Percentiles rank a stretch among this genome's conserved stretches.
phyloP scores from a whole-genome alignment of 148 eudicot genomes.

The Cornus kousa region DNA sequence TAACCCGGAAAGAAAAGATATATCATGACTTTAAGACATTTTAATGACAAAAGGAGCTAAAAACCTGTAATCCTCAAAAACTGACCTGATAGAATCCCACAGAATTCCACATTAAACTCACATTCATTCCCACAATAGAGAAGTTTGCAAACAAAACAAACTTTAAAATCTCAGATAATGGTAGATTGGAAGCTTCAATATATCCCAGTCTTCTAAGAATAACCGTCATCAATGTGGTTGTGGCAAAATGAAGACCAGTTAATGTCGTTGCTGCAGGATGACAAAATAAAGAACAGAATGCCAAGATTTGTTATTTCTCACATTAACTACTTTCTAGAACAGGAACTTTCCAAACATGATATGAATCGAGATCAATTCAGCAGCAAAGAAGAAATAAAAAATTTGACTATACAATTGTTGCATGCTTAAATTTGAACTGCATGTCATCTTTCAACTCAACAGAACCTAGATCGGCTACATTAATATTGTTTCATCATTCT shows the following conservation, averaged over 20 bases:
- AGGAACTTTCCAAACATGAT: not conserved
- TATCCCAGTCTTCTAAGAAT: slow-evolving; percentile 57
- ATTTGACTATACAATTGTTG: not conserved
- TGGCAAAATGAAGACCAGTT: slow-evolving; percentile 73
- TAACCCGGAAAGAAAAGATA: slow-evolving; percentile 6
- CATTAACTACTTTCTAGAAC: not conserved
- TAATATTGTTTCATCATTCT: not conserved
- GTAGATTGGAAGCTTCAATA: slow-evolving; percentile 58
- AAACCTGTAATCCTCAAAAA: not conserved
- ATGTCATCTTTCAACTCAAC: not conserved
- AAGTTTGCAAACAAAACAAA: slow-evolving; percentile 77
- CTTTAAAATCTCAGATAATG: slow-evolving; percentile 52
- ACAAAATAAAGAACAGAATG: not conserved
- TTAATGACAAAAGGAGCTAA: not conserved
- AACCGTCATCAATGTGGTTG: slow-evolving; percentile 67
- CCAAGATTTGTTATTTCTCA: not conserved
- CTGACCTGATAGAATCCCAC: slow-evolving; percentile 82
- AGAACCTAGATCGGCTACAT: not conserved
- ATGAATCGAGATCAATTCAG: slow-evolving; percentile 7
- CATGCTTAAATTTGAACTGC: not conserved
- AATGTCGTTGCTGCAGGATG: slow-evolving; percentile 68
- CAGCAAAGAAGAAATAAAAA: not conserved
- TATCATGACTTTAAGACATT: not conserved
- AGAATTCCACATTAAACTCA: slow-evolving; percentile 88
- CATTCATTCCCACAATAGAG: slow-evolving; percentile 83